Conservation (phyloP, 2,329 filamentous ascomycete genomes). For the Hortaea sp. region DNA sequence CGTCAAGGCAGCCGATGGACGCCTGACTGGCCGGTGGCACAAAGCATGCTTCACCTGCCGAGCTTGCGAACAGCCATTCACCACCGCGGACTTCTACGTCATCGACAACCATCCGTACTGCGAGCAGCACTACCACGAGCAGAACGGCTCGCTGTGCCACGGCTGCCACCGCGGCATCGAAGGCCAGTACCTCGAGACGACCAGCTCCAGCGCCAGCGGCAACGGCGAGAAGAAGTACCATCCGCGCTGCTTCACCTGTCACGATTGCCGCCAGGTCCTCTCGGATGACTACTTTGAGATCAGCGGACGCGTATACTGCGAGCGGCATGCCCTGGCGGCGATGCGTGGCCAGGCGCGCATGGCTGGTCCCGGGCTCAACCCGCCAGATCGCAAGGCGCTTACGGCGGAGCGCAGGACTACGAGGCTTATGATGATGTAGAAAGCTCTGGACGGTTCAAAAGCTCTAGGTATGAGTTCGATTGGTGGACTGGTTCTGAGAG, state of each 20-base stretch:
- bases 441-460: background rate
- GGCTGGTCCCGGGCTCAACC: slow-evolving; percentile 6
- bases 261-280: slow-evolving; percentile 63
- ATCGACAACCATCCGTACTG: slow-evolving; percentile 81
- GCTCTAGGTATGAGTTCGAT: too few relatives aligned
- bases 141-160: slow-evolving; percentile 78
- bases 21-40: slow-evolving; percentile 87
- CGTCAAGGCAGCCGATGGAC: slow-evolving; percentile 84
- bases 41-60: slow-evolving; percentile 89
- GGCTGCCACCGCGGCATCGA: slow-evolving; percentile 80
- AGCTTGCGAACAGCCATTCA: slow-evolving; percentile 70
- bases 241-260: slow-evolving; percentile 74
- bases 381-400: slow-evolving; percentile 13
- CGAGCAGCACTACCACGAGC: slow-evolving; percentile 80
- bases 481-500: too few relatives aligned
- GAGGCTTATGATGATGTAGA: slow-evolving; percentile 25
- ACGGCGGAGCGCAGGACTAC: slow-evolving; percentile 26
- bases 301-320: slow-evolving; percentile 69
- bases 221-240: slow-evolving; percentile 65
- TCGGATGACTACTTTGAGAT: slow-evolving; percentile 88
- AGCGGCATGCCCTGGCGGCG: slow-evolving; percentile 62
- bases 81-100: slow-evolving; percentile 87
- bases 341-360: slow-evolving; percentile 21
- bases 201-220: slow-evolving; percentile 8
- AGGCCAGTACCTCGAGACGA: slow-evolving; percentile 80